Evolutionary conservation across 352 stramenopile genomes (phyloP).

Genomic region (Pythium monospermum): DNA sequence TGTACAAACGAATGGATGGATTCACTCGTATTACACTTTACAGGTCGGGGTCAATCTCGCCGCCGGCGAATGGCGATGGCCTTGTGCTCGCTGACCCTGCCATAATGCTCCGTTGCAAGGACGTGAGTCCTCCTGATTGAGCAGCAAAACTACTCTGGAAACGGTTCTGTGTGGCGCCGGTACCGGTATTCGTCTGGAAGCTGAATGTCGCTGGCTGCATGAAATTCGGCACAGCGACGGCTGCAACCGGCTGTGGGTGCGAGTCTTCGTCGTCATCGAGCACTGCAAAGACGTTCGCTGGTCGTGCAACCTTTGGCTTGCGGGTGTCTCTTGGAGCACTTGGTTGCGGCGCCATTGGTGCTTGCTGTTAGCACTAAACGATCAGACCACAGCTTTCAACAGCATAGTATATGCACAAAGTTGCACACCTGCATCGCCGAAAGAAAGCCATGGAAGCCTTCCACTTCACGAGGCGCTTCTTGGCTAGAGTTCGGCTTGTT

Average conservation of each 20-base stretch:
- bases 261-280: slow-evolving; percentile 51
- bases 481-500: slow-evolving; percentile 3
- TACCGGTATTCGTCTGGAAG: slow-evolving; percentile 29
- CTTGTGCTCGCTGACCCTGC: too few relatives aligned
- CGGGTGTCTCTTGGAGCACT: slow-evolving; percentile 4
- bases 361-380: neutral
- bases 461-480: slow-evolving; percentile 34
- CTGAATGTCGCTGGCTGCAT: slow-evolving; percentile 69
- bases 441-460: slow-evolving; percentile 70
- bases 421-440: slow-evolving; percentile 40
- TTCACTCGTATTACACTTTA: too few relatives aligned
- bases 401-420: neutral
- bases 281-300: slow-evolving; percentile 65
- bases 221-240: slow-evolving; percentile 26
- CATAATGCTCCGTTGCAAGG: slow-evolving; percentile 19
- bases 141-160: neutral
- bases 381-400: neutral
- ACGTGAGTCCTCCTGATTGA: slow-evolving; percentile 8
- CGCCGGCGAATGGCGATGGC: slow-evolving; percentile 14
- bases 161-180: neutral
- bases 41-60: slow-evolving; percentile 61
- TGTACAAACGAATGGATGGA: too few relatives aligned
- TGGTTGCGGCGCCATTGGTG: slow-evolving; percentile 8
- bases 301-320: slow-evolving; percentile 25
- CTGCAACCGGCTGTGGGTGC: slow-evolving; percentile 13